Evolutionary conservation across 1,139 yeast genomes (phyloP), one percentile per base, ranked within the genome.

Genomic region (Pichia sp.): DNA sequence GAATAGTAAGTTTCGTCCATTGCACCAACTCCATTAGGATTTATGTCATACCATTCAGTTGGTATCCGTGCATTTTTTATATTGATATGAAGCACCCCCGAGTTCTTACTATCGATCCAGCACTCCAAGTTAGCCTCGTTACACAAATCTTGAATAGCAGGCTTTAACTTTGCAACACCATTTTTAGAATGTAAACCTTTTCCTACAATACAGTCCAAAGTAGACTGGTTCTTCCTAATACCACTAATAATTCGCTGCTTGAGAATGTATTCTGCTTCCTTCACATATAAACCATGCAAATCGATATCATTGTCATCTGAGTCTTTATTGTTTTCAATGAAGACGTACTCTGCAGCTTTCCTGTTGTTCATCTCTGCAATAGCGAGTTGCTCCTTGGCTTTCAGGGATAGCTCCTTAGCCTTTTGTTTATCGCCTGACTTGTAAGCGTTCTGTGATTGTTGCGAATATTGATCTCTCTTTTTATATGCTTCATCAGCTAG

Each of bases 321-420:
- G 56, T 88, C 96, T 26, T 85, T 75, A 56, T 91, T 91, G 59
- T 91, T 91, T 52, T 84, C 91, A 36, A 81, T 68, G 59, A 89
- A 89, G 3, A 88, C 97, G 58, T 81, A 89, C 58, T 79, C 89
- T 1, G 96, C 96, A 1, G 97, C 98, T 59, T 80, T 76, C 25
- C 69, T 66, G 62, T 88, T 88, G 57, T 70, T 76, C 32, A 67
- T 61, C 42, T 86, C 95, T 31, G 89, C 94, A 51, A 79, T 66
- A 0, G 57, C 63, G 26, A 68, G 67, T 44, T 75, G 77, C 45
- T 69, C 57, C 55, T 85, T 82, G 38, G 91, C 79, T 57, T 79
- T 63, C 39, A 75, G 79, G 40, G 94, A 82, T 44, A 84, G 67
- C 43, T 76, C 75, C 53, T 82, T 80, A 1, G 97, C 97, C 50